Base-by-base conservation (phyloP, 495 filamentous ascomycete genomes). In the Hapsidospora chrysogenum region DNA sequence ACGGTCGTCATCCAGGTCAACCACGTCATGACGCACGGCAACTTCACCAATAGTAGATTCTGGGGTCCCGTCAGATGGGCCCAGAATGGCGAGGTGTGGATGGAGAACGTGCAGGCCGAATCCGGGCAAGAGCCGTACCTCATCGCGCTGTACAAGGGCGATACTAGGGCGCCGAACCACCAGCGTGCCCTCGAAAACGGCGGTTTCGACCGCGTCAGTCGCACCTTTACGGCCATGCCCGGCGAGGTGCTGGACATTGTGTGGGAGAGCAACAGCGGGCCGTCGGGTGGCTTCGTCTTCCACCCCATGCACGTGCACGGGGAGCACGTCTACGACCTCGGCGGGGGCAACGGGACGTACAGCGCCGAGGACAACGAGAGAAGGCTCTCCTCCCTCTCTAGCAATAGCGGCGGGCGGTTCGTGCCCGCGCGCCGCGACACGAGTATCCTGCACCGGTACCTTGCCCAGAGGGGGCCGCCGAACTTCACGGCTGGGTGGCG, bases 221-320 rank as follows among this genome's bases (percentile, higher is more conserved):
- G 42, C 17, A 57, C 64, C 0, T 76, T 66, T 44, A 66, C 70
- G 0, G 68, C 66, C 9, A 48, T 61, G 34, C 45, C 74, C 4
- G 69, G 67, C 13, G 72, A 78, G 42, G 66, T 76, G 8, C 40
- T 78, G n/a, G 74, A 78, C 37, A 72, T 76, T 20, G 58, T 76
- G 21, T 53, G 63, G 40, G 56, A 68, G 32, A 31, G 29, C 16
- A 41, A 39, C 4, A 35, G 45, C n/a, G 45, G 22, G 2, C 10
- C 4, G 13, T 9, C 42, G 7, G 69, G 65, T 5, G 53, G 56
- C 2, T 51, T 70, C n/a, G 66, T 75, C 33, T 54, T 56, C 2
- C 74, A 78, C 37, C 74, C 74, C 3, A 75, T 68, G 50, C 74
- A 78, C 42, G 60, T 53, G 0, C 74, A 76, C 45, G 68, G 71